These are phyloP conservation scores for Penicillium crustosum DNA, from an alignment of 2,329 filamentous ascomycete genomes.

Conservation along the genomic window DNA sequence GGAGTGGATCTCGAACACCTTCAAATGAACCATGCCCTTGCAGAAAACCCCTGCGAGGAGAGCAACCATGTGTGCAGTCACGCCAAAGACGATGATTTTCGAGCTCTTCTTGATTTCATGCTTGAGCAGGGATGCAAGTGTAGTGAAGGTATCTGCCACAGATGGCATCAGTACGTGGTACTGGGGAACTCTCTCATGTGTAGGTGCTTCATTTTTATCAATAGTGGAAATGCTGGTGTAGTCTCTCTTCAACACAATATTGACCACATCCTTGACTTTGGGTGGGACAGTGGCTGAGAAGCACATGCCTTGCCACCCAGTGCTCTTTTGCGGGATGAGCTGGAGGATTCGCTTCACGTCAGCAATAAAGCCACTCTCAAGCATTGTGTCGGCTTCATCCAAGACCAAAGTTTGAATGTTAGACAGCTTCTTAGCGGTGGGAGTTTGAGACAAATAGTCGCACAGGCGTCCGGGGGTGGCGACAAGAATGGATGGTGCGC, in stretches of 20 bases:
- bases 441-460: slow-evolving; percentile 46
- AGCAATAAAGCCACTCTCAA: slow-evolving; percentile 47
- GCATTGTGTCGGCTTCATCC: slow-evolving; percentile 43
- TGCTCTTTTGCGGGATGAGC: slow-evolving; percentile 52
- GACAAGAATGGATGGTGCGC: slow-evolving; percentile 42
- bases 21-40: slow-evolving; percentile 33
- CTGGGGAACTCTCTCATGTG: slow-evolving; percentile 58
- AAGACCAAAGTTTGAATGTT: slow-evolving; percentile 52
- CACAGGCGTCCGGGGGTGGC: slow-evolving; percentile 51
- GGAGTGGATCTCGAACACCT: slow-evolving; percentile 68
- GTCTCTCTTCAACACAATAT: slow-evolving; percentile 56
- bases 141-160: slow-evolving; percentile 47
- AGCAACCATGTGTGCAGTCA: slow-evolving; percentile 65
- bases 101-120: slow-evolving; percentile 53
- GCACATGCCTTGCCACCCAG: slow-evolving; percentile 60
- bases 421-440: slow-evolving; percentile 44
- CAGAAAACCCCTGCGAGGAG: slow-evolving; percentile 60
- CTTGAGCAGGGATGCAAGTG: slow-evolving; percentile 47
- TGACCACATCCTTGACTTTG: slow-evolving; percentile 75
- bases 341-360: slow-evolving; percentile 54
- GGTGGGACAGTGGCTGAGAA: slow-evolving; percentile 88
- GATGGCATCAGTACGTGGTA: slow-evolving; percentile 47
- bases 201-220: slow-evolving; percentile 72
- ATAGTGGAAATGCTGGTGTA: slow-evolving; percentile 90
- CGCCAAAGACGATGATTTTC: slow-evolving; percentile 88